Evolutionary conservation across 768 basidiomycete genomes (phyloP), one percentile per base, ranked within the genome.

Genomic region (Lentinula guzmanii): DNA sequence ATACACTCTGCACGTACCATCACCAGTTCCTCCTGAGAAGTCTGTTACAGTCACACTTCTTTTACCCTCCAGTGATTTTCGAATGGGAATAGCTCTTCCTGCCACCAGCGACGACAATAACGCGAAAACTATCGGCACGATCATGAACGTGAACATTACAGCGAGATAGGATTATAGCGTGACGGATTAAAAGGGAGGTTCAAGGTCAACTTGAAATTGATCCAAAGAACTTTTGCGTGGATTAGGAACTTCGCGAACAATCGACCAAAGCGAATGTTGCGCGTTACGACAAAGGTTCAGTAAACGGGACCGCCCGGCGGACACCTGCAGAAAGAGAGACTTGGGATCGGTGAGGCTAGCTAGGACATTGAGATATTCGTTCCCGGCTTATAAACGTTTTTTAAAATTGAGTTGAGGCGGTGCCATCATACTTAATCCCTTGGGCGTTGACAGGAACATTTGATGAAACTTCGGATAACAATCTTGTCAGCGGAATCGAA

Each of bases 121-220:
- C 7, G 31, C 37, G 41, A 56, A 10, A 56, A 56, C 1, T 7
- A 54, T 3, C 10, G 53, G 18, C 35, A 13, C 37, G 33, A 43
- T 24, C 41, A 56, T 56, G 55, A 16, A 18, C 34, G 53, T 37
- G 37, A 39, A 54, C 53, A 54, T 54, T 41, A 54, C 39, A 15
- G 13, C n/a, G 18, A 28, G 18, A 28, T 15, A 15, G 41, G 35
- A 2, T n/a, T 54, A 21, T 11, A 39, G 28, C 28, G 28, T 28
- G 28, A 28, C 28, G 28, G 28, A 28, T 28, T 28, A 28, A 28
- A 28, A 28, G 28, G 28, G 53, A 41, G 55, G 55, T 56, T 56
- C 55, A 56, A 56, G 55, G 55, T 56, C 55, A 56, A 56, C 55
- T 56, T 56, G 55, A 56, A 39, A 39, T 31, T 45, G 55, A 56